phyloP scores from a whole-genome alignment of 2,329 filamentous ascomycete genomes.

The Mollisiaceae sp. region DNA sequence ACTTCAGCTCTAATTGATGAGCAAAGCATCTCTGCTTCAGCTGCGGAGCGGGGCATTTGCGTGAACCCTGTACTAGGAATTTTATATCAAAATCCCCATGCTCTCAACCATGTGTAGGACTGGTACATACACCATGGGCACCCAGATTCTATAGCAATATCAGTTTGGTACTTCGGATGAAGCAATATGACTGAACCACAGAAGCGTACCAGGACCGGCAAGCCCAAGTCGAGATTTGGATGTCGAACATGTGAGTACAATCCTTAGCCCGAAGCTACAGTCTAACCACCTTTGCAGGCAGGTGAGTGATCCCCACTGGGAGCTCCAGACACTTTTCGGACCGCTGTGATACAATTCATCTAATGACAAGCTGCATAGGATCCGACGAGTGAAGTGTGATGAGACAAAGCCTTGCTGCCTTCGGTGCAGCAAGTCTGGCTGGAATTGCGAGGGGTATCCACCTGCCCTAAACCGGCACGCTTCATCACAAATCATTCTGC shows the following conservation, averaged over 20 bases:
- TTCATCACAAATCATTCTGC: neutral
- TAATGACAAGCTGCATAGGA: neutral
- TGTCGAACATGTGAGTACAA: neutral
- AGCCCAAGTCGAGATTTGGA: conserved; percentile 2
- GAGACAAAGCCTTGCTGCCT: conserved; percentile 15
- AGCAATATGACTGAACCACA: neutral
- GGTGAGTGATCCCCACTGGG: neutral
- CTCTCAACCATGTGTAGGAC: too few species aligned
- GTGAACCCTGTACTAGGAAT: too few species aligned
- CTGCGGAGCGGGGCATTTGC: too few species aligned
- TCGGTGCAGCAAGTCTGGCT: conserved; percentile 10
- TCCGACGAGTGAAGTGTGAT: conserved; percentile 23
- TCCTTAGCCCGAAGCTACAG: neutral
- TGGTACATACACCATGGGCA: neutral
- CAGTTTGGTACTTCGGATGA: too few species aligned
- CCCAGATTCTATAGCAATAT: neutral
- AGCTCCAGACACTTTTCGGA: neutral
- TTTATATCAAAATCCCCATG: too few species aligned
- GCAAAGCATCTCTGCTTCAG: too few species aligned
- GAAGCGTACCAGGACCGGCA: conserved; percentile 3
- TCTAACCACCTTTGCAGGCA: conserved; percentile 10
- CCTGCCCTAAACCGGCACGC: neutral
- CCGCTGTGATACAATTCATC: neutral
- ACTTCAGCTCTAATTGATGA: too few species aligned
- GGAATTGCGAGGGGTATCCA: conserved; percentile 11